Evolutionary conservation across 73 alveolate genomes (phyloP), one percentile per base, ranked within the genome.

Genomic region (Paramecium sexaurelia): DNA sequence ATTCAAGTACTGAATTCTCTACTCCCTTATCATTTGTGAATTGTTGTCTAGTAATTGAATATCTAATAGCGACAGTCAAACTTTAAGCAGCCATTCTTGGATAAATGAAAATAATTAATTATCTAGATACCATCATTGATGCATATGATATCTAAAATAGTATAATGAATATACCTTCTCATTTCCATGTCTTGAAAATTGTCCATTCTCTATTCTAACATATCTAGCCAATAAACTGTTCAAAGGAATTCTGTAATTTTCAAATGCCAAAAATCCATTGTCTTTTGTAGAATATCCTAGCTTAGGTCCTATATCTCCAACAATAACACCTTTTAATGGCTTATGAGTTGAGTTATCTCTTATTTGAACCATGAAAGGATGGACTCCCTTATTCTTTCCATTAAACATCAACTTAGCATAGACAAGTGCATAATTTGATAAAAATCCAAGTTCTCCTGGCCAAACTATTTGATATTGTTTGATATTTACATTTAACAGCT

Each of bases 261-360:
- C 87, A 67, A 96, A 88, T 24, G 84, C 66, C 84, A 91, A 57
- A 75, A 91, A 96, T 22, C 99, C 99, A 88, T 95, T 96, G 85
- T 96, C 99, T 51, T 95, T 95, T 29, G 93, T 92, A 9, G 61
- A n/a, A 78, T 84, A 94, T 13, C 99, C 99, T 66, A 86, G 68
- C 68, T 96, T 96, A 19, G 99, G 99, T 56, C 99, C 99, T 40
- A 97, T 97, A 55, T 97, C 99, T 55, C 99, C 99, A 20, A 94
- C 95, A 3, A 61, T 87, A 27, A 97, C 94, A 1, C 99, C 99
- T 5, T 95, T 92, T 10, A 97, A 61, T 4, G 96, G 96, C 66
- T 87, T 55, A 57, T 92, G 95, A 24, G 98, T 95, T 27, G 95
- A 82, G 10, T 51, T 33, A 84, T 95, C 98, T 75, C 99, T 84